Evolutionary conservation across 2,329 filamentous ascomycete genomes (phyloP).

Genomic region (Aureobasidium vineae): DNA sequence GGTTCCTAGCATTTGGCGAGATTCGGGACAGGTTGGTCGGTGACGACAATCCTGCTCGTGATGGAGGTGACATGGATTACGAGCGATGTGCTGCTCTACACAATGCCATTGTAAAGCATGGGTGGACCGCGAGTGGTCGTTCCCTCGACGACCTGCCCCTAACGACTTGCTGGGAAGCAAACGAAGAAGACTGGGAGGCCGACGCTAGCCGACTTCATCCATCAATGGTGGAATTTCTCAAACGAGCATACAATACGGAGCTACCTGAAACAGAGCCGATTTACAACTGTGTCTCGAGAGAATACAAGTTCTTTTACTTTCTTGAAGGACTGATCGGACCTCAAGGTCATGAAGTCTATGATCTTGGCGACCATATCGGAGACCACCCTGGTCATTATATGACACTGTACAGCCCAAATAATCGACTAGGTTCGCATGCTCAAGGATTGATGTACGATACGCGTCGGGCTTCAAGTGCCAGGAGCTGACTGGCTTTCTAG

Average conservation of each 20-base stretch:
- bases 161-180: background rate
- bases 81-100: background rate
- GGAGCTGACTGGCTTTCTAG: background rate
- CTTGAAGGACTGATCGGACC: background rate
- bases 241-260: background rate
- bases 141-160: background rate
- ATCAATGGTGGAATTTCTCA: background rate
- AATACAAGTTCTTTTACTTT: conserved; percentile 11
- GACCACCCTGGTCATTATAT: background rate
- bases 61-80: background rate
- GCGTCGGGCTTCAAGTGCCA: accelerated
- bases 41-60: background rate
- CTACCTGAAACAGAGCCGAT: background rate
- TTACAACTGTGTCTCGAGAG: background rate
- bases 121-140: background rate
- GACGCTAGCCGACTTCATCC: background rate
- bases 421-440: background rate
- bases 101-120: background rate
- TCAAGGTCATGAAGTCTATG: background rate
- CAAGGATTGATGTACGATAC: background rate
- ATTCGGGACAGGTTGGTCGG: background rate
- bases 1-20: too few relatives aligned
- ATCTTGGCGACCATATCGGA: background rate
- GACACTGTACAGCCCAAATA: background rate
- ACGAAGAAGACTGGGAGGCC: background rate